Conservation (phyloP, 495 filamentous ascomycete species). For the Penicillium flavigenum region DNA sequence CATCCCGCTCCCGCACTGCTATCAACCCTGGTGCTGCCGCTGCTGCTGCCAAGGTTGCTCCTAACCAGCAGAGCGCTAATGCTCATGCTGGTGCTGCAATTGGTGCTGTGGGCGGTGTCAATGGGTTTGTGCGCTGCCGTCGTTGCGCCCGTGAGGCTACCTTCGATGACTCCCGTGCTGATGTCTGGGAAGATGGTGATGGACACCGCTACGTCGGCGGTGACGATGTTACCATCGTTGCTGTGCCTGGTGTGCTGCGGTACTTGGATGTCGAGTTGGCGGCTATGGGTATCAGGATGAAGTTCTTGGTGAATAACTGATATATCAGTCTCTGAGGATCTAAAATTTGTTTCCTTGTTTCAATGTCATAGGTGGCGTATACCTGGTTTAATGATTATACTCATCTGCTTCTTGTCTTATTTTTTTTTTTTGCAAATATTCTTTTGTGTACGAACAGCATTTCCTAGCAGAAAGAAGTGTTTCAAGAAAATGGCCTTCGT, state of each 20-base stretch:
- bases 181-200: slow-evolving; percentile 89
- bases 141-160: slow-evolving; percentile 72
- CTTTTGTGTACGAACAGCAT: slow-evolving; percentile 16
- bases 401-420: slow-evolving; percentile 18
- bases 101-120: slow-evolving; percentile 43
- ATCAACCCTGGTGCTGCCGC: slow-evolving; percentile 33
- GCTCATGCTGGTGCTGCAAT: slow-evolving; percentile 16
- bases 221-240: slow-evolving; percentile 84
- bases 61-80: slow-evolving; percentile 29
- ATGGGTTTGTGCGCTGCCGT: slow-evolving; percentile 77
- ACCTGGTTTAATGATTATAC: slow-evolving; percentile 20
- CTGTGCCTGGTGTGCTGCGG: slow-evolving; percentile 86
- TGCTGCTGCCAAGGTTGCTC: slow-evolving; percentile 35
- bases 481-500: neutral
- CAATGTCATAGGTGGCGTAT: slow-evolving; percentile 35
- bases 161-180: slow-evolving; percentile 60
- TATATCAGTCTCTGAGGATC: slow-evolving; percentile 16
- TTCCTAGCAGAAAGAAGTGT: slow-evolving; percentile 12
- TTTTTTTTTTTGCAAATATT: slow-evolving; percentile 24
- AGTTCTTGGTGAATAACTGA: slow-evolving; percentile 70
- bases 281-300: slow-evolving; percentile 88
- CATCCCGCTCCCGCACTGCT: slow-evolving; percentile 28
- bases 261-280: slow-evolving; percentile 94
- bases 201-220: slow-evolving; percentile 81
- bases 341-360: slow-evolving; percentile 22